phyloP scores from a whole-genome alignment of 345 rosid genomes.

The Sapria himalayana region DNA sequence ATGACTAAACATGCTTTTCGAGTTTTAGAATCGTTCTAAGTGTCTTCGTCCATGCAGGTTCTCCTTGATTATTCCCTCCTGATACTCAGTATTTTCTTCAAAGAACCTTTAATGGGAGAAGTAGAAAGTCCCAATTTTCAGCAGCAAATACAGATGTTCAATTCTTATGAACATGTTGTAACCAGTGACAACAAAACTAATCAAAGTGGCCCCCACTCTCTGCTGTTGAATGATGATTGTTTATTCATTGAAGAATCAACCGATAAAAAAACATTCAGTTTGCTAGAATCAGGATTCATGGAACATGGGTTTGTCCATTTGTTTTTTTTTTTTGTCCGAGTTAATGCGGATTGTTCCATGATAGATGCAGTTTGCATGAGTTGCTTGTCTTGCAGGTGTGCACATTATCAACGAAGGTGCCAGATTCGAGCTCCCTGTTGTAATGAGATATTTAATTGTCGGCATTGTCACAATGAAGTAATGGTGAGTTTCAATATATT shows the following conservation, averaged over 20 bases:
- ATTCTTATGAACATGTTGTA: constrained; percentile 8
- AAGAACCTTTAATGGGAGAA: constrained; percentile 23
- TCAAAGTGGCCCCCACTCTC: constrained; percentile 5
- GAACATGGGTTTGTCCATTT: constrained; percentile 38
- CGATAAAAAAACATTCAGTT: constrained; percentile 8
- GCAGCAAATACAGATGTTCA: constrained; percentile 8
- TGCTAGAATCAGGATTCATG: constrained; percentile 31
- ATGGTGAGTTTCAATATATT: constrained; percentile 27
- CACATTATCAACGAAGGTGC: constrained; percentile 69
- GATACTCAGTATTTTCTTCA: constrained; percentile 11
- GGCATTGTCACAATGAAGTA: constrained; percentile 82
- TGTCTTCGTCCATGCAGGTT: constrained; percentile 36
- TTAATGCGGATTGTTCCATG: background rate
- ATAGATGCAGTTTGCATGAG: background rate
- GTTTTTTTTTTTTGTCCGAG: background rate
- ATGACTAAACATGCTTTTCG: constrained; percentile 16
- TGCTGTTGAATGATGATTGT: constrained; percentile 9
- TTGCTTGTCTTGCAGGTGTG: constrained; percentile 24
- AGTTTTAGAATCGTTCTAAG: constrained; percentile 21
- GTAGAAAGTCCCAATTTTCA: constrained; percentile 6
- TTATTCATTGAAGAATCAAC: constrained; percentile 7
- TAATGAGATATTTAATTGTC: constrained; percentile 55
- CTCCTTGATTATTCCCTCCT: constrained; percentile 16
- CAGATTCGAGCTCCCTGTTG: constrained; percentile 81
- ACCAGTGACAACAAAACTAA: constrained; percentile 7